These are phyloP conservation scores for Brassica nigra DNA, from an alignment of 345 rosid species.

Conservation along the genomic window DNA sequence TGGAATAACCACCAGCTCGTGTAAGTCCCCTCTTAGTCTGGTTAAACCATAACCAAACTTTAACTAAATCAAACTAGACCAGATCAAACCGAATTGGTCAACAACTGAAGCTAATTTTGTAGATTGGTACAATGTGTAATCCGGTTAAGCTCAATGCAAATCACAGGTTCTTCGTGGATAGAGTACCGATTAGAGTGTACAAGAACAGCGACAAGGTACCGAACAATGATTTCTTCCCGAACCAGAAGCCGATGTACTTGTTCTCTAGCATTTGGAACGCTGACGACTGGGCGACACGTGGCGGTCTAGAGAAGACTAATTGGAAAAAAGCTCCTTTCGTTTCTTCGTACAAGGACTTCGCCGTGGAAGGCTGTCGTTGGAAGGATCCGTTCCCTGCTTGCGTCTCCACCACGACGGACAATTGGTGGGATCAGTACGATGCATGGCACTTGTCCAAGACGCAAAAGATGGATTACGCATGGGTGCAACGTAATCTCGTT, in stretches of 20 bases:
- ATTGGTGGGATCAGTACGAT: conserved; percentile 91
- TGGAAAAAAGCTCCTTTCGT: conserved; percentile 90
- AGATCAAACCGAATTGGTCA: not conserved
- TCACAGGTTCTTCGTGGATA: conserved; percentile 76
- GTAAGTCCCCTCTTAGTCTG: not conserved
- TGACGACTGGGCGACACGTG: conserved; percentile 96
- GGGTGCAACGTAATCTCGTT: conserved; percentile 94
- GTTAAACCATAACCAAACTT: not conserved
- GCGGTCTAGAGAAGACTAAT: conserved; percentile 92
- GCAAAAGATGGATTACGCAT: conserved; percentile 81
- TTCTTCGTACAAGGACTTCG: conserved; percentile 84
- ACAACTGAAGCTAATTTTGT: not conserved
- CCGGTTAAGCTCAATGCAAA: conserved; percentile 12
- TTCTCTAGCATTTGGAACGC: conserved; percentile 99
- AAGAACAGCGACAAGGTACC: conserved; percentile 73
- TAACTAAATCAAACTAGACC: not conserved
- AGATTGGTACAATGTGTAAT: not conserved
- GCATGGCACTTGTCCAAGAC: conserved; percentile 86
- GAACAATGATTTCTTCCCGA: conserved; percentile 79
- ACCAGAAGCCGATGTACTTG: conserved; percentile 92
- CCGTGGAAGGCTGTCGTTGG: conserved; percentile 87
- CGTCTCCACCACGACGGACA: conserved; percentile 79
- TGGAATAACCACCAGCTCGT: conserved; percentile 79
- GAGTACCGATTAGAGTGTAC: conserved; percentile 72
- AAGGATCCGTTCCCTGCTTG: conserved; percentile 87